Conservation (phyloP, 257 asterid species). For the Vinca minor region DNA sequence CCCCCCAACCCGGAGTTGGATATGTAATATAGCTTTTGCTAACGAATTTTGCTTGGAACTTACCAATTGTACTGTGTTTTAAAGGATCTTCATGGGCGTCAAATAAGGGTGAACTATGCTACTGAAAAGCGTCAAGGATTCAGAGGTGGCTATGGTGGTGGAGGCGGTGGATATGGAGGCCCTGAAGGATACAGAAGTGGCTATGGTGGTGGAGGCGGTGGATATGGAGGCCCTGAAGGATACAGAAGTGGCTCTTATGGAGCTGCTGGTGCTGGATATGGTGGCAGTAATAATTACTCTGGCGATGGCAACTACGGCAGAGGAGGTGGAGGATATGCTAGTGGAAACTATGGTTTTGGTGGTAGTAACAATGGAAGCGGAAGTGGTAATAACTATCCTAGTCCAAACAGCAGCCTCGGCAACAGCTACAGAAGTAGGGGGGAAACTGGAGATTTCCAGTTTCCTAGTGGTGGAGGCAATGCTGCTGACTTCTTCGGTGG, state of each 20-base stretch:
- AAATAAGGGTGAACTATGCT: slow-evolving; percentile 32
- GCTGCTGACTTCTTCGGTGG: slow-evolving; percentile 4
- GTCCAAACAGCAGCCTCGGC: slow-evolving; percentile 4
- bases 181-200: slow-evolving; percentile 24
- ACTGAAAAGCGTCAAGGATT: slow-evolving; percentile 31
- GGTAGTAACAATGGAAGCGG: not conserved
- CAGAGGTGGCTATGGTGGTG: slow-evolving; percentile 22
- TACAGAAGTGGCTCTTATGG: slow-evolving; percentile 15
- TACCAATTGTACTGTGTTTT: not conserved
- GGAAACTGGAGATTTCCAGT: slow-evolving; percentile 7
- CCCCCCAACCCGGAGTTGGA: slow-evolving; percentile 21
- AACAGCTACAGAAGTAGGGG: slow-evolving; percentile 9
- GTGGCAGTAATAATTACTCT: slow-evolving; percentile 3
- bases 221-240: slow-evolving; percentile 20
- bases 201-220: not conserved
- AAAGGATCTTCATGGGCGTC: slow-evolving; percentile 41
- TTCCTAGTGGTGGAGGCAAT: slow-evolving; percentile 5
- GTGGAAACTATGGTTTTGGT: slow-evolving; percentile 1
- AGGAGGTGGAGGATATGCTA: slow-evolving; percentile 12
- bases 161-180: slow-evolving; percentile 12
- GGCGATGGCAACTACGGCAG: slow-evolving; percentile 10
- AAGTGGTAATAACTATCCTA: slow-evolving; percentile 10
- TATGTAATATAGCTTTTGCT: not conserved
- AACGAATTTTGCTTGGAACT: not conserved
- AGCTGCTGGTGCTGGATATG: slow-evolving; percentile 1